Conservation (phyloP, 331 rosid species). For the Quercus tomentella region DNA sequence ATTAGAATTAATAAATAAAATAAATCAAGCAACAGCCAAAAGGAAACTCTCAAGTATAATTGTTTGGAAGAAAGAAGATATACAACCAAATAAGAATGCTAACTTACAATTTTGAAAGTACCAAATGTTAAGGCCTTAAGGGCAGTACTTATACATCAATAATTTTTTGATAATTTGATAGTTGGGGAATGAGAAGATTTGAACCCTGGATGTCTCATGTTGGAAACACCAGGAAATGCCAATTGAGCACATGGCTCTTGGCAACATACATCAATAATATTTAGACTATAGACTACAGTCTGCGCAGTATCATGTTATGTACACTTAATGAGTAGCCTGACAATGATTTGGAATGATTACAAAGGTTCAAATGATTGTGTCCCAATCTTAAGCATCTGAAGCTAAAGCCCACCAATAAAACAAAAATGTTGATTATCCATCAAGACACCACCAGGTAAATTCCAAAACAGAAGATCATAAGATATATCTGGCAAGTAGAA, state of each 20-base stretch:
- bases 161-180: neutral
- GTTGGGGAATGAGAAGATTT: no score
- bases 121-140: neutral
- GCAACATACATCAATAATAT: no score
- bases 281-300: no score
- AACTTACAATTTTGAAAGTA: neutral
- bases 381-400: no score
- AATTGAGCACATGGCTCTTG: no score
- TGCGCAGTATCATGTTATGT: no score
- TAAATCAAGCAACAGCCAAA: neutral
- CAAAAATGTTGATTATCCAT: neutral
- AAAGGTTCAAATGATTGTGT: no score
- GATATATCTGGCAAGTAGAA: neutral
- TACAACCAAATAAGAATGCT: neutral
- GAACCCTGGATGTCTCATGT: no score
- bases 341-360: no score
- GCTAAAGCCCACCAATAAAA: neutral
- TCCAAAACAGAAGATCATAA: neutral
- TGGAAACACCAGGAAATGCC: no score
- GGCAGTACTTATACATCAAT: neutral
- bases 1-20: neutral
- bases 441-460: neutral
- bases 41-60: neutral
- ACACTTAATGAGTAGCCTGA: no score
- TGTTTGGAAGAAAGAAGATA: neutral